phyloP scores from a whole-genome alignment of 805 yeast genomes.

The Pichia sporocuriosa region DNA sequence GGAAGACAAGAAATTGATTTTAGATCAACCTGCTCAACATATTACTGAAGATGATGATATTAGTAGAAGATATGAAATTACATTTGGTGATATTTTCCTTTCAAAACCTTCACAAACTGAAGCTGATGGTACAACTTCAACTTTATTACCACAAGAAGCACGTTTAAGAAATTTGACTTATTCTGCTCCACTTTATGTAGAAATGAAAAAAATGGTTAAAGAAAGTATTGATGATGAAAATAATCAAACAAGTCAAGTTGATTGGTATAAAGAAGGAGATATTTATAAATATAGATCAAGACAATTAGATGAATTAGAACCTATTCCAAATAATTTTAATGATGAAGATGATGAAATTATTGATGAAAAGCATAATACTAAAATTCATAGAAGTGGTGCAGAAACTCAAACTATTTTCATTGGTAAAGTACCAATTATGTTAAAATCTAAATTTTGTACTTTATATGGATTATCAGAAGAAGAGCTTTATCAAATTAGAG shows the following conservation, averaged over 20 bases:
- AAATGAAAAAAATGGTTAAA: conserved; percentile 85
- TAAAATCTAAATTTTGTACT: conserved; percentile 93
- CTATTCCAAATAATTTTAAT: conserved; percentile 31
- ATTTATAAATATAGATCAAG: conserved; percentile 36
- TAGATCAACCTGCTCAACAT: conserved; percentile 98
- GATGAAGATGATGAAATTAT: conserved; percentile 64
- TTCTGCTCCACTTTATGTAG: conserved; percentile 93
- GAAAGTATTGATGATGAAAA: conserved; percentile 69
- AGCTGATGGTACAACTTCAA: conserved; percentile 99
- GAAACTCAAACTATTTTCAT: conserved; percentile 51
- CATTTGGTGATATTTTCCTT: conserved; percentile 95
- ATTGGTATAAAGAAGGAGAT: conserved; percentile 50
- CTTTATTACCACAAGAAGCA: conserved; percentile 97
- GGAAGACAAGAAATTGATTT: conserved; percentile 88
- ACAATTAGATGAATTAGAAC: conserved; percentile 22
- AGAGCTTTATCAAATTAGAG: conserved; percentile 91
- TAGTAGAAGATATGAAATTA: conserved; percentile 88
- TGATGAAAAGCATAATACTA: conserved; percentile 35
- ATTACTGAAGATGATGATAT: conserved; percentile 84
- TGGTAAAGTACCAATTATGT: conserved; percentile 97
- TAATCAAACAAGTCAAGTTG: conserved; percentile 45
- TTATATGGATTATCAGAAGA: conserved; percentile 83
- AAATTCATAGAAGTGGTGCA: conserved; percentile 29
- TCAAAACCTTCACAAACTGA: conserved; percentile 98
- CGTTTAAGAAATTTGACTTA: conserved; percentile 92